phyloP scores from a whole-genome alignment of 257 asterid genomes.

The Solanum gracilifrons region DNA sequence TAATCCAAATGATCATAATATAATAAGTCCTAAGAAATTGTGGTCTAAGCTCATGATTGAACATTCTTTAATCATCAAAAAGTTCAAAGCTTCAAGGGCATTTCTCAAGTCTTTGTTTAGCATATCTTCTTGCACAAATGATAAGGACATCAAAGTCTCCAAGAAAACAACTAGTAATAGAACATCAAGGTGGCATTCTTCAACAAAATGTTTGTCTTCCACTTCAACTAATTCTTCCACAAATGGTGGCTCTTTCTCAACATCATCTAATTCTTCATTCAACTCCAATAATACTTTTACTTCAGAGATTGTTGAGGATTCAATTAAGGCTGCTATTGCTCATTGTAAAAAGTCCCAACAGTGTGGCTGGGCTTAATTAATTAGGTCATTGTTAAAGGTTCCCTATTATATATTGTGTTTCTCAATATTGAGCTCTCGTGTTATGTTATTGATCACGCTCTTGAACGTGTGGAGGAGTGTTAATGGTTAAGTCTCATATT shows the following conservation, averaged over 20 bases:
- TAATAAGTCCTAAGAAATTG: slow-evolving; percentile 1
- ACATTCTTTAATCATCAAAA: neutral
- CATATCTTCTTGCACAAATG: slow-evolving; percentile 1
- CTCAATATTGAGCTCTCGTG: neutral
- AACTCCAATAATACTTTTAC: slow-evolving; percentile 19
- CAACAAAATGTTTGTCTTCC: neutral
- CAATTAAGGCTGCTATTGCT: slow-evolving; percentile 55
- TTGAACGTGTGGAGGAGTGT: neutral
- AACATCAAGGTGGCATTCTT: neutral
- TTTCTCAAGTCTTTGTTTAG: slow-evolving; percentile 2
- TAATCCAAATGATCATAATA: slow-evolving; percentile 21
- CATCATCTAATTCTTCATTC: slow-evolving; percentile 17
- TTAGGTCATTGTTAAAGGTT: too few species aligned
- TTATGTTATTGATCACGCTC: neutral
- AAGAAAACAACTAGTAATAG: neutral
- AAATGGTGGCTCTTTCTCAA: neutral
- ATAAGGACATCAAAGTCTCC: neutral
- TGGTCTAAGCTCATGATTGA: slow-evolving; percentile 9
- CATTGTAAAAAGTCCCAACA: slow-evolving; percentile 44
- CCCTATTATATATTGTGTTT: neutral
- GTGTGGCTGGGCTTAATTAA: neutral
- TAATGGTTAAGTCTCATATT: neutral
- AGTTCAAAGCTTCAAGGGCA: slow-evolving; percentile 3
- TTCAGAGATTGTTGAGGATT: slow-evolving; percentile 12
- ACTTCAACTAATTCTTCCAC: slow-evolving; percentile 13